Evolutionary conservation across 2,329 filamentous ascomycete species (phyloP), one percentile per base, ranked within the genome.

Genomic region (Thyridium curvatum): DNA sequence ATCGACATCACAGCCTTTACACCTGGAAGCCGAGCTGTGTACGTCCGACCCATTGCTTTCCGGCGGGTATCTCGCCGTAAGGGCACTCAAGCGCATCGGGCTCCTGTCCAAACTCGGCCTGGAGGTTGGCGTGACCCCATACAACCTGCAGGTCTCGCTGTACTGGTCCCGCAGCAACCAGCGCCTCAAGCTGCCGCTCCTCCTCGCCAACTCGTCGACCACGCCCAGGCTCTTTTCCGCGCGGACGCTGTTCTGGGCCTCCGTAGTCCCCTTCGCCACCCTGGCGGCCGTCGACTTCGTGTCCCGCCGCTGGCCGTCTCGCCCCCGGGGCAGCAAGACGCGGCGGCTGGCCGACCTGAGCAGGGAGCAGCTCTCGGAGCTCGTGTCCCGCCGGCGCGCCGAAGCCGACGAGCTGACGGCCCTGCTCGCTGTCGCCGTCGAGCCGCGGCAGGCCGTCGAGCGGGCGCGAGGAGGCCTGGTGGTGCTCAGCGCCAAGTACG

Each of bases 401-500:
- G 66, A 71, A 44, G 69, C 69, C 3, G 68, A 71, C 43, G 61
- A 66, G 43, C 50, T 71, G 30, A 61, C 62, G 4, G 56, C 58
- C n/a, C 51, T 71, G 30, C 58, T 72, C 29, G 59, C 61, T 2
- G 54, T 58, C 6, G 58, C 62, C 2, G 61, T 71, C 8, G 59
- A 63, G 34, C 53, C 53, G 1, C 54, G 57, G 4, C 66, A 69
- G 50, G 52, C 52, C n/a, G 41, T 40, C 10, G 53, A 59, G 48
- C 54, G 57, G 1, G 53, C 62, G 35, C 52, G 53, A 4, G 60
- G 62, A 17, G 65, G 65, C 1, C 58, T 74, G n/a, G 63, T 71
- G 12, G 63, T 74, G n/a, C 41, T 70, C 37, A 65, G 62, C 41
- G 71, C 70, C 39, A 71, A 66, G 47, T 73, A 68, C 41, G 69